Base-by-base conservation (phyloP, 345 rosid species). In the Eucalyptus lansdowneana region DNA sequence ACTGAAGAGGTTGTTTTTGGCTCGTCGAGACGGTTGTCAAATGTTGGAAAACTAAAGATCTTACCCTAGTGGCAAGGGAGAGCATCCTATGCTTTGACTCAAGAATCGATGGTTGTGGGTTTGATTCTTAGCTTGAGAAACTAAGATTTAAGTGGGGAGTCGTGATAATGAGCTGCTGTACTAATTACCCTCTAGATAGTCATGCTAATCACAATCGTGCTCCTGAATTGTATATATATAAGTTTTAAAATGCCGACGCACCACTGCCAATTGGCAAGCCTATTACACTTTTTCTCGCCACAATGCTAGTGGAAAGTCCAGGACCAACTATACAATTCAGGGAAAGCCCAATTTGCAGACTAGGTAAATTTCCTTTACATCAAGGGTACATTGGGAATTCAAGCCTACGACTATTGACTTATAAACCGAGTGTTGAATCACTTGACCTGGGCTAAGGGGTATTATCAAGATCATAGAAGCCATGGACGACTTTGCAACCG, bases 121-220 rank as follows among this genome's bases (percentile, higher is more conserved):
- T 29, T 29, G 34, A 62, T 62, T 29, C 17, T 34, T 2, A 29
- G 15, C 9, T 1, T 62, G 17, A 9, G 4, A 29, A 62, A 14
- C 0, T 62, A 13, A 62, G 4, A 62, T 62, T 14, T 12, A 62
- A 62, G 34, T 29, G 72, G 19, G 72, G 19, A 62, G 17, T 2
- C 0, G 3, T 29, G 10, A 31, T 29, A 17, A 14, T 62, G 37
- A 5, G 34, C 0, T 14, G 17, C 3, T 29, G 3, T 12, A 62
- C 72, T 29, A 29, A n/a, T 29, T 62, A 1, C 15, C 34, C 34
- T 58, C 2, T 24, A 58, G n/a, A 27, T 58, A 58, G 65, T 16
- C 17, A 0, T 1, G 15, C 69, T 27, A 62, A 27, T 27, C 14
- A 62, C 4, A 4, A 13, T 62, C 1, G 16, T 27, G 15, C 31